These are phyloP conservation scores for Cercophora samala DNA, from an alignment of 495 filamentous ascomycete genomes.

Conservation along the genomic window DNA sequence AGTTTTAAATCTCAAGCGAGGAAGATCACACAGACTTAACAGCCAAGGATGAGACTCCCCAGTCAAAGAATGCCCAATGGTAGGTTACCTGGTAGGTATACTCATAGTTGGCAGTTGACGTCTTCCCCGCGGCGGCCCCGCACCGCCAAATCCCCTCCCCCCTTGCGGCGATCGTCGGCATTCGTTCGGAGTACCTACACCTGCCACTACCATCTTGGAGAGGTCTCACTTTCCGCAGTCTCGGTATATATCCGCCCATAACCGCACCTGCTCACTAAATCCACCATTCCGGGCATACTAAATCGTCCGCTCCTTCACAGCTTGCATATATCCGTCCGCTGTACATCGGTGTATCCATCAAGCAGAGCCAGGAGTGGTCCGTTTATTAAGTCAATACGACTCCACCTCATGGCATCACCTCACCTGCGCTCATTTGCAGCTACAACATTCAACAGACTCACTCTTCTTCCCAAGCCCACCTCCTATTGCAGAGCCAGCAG, in stretches of 20 bases:
- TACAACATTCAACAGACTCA: not conserved
- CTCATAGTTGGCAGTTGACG: too few species aligned
- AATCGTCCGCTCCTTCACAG: not conserved
- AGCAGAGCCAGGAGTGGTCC: too few species aligned
- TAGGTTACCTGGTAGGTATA: too few species aligned
- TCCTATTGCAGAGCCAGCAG: not conserved
- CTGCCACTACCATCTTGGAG: not conserved
- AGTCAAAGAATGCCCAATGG: not conserved
- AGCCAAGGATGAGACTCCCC: not conserved
- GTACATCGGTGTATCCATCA: not conserved
- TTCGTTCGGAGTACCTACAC: not conserved
- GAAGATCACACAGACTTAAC: not conserved
- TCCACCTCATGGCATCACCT: slow-evolving; percentile 7
- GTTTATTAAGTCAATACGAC: not conserved
- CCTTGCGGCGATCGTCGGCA: not conserved
- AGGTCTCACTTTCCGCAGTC: not conserved
- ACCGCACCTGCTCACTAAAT: not conserved
- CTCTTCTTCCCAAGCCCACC: not conserved
- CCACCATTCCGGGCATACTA: not conserved
- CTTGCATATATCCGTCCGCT: not conserved
- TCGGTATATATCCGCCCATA: not conserved
- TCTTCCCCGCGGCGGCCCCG: not conserved
- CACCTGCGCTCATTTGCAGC: slow-evolving; percentile 8
- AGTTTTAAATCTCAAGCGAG: not conserved
- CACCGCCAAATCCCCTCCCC: not conserved